Evolutionary conservation across 1,139 yeast species (phyloP), one percentile per base, ranked within the genome.

Genomic region (Yamadazyma taylorii): DNA sequence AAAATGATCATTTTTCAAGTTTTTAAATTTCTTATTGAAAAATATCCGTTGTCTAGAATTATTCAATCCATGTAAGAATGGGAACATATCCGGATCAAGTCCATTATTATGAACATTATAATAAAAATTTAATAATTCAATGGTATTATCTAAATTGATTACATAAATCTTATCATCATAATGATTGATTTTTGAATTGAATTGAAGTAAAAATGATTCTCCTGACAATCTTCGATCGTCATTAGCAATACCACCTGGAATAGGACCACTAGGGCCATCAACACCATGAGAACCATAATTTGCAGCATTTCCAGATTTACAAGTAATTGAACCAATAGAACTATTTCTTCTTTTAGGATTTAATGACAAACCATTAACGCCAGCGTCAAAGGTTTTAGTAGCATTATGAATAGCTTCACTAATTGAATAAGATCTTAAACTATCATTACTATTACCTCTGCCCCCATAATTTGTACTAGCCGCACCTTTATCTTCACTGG

Each of bases 31-130:
- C 13, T 46, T 39, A 27, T 48, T 50, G 36, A 46, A 50, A 33
- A 47, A 66, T 1, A 55, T 54, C 23, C 67, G 53, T 42, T 65
- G 72, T 33, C 51, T 49, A 9, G 49, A 33, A 32, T 51, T 55
- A 38, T 51, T 48, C 29, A 66, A 47, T 0, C 71, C 73, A 49
- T 67, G 73, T 31, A 67, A 52, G 39, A 61, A 67, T 1, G 74
- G 74, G 37, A 68, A 67, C 44, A 64, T 43, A 16, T 48, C 47
- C 5, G 41, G 38, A 9, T 56, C 56, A 17, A 58, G 45, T 11
- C 43, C 37, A 34, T 52, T 53, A 8, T 46, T 47, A 9, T 26
- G 35, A 10, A 17, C 24, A 17, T 51, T 46, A 41, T 66, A 63
- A 39, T 62, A 59, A 45, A 52, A 58, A 17, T 57, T 47, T 16